Base-by-base conservation (phyloP, 2,329 filamentous ascomycete species). In the Penicillium capsulatum region DNA sequence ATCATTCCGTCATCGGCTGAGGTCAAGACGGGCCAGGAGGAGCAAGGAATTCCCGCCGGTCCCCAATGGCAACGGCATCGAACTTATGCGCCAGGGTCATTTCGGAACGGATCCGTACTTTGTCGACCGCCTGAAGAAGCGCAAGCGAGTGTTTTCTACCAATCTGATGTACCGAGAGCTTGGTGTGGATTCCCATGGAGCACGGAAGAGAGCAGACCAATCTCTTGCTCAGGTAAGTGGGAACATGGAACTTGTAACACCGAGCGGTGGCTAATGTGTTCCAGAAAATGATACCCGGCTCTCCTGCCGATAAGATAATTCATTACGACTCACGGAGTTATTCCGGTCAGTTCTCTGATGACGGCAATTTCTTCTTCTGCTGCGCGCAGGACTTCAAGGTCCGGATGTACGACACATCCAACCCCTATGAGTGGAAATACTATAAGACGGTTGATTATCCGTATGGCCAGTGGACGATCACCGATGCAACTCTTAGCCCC, bases 291-390 rank as follows among this genome's bases (percentile, higher is more conserved):
- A 81, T 96, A 42, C 91, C 92, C 0, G 76, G 77, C 2, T 84
- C 81, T 0, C 77, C 77, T 16, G 83, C 88, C 1, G 91, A 97
- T 59, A 85, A 86, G 57, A 86, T 95, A 45, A 83, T 97, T 46
- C 86, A 94, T 56, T 94, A 90, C 60, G 80, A 90, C 39, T 77
- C 83, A 4, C 81, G 87, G 28, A 90, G 92, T 37, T 97, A 97
- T 59, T 95, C 88, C 3, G 92, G 92, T 1, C 91, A 97, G 60
- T 98, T 97, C 62, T 95, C 88, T 0, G 86, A 94, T 50, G 92
- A 98, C 55, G 92, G 92, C 17, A 94, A 95, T 64, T 97, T 97
- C 70, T 97, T 96, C 70, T 97, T 91, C 61, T 83, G 84, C 4
- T 92, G 86, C 57, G 85, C 84, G 7, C 88, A 96, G 64, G 90